Percentiles rank a stretch among this genome's conserved stretches.
Evolutionary conservation across 306 rosid species (phyloP).

Genomic region (Dryas alaskensis): DNA sequence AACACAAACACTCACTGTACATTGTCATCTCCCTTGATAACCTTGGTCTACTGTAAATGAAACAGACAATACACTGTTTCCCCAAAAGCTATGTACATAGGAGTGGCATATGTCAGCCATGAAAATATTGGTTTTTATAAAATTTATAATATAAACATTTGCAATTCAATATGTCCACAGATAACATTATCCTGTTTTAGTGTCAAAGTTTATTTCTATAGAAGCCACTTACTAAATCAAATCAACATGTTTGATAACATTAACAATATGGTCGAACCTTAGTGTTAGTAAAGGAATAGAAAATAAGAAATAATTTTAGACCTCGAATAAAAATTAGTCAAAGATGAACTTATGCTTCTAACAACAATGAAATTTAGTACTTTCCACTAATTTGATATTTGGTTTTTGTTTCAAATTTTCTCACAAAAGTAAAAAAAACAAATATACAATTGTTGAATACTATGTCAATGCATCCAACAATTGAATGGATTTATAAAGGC

Average conservation of each 20-base stretch:
- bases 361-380: background rate
- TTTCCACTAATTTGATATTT: background rate
- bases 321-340: background rate
- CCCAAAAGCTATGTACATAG: too few relatives aligned
- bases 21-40: too few relatives aligned
- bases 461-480: background rate
- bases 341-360: background rate
- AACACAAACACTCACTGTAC: too few relatives aligned
- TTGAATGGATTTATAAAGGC: background rate
- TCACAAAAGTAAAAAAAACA: background rate
- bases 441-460: background rate
- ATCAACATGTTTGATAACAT: background rate
- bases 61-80: too few relatives aligned
- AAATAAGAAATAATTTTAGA: background rate
- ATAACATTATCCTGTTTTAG: background rate
- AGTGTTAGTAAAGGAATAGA: background rate
- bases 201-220: background rate
- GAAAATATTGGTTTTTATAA: background rate
- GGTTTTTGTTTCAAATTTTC: too few relatives aligned
- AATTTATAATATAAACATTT: too few relatives aligned
- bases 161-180: background rate
- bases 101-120: background rate
- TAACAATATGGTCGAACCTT: background rate
- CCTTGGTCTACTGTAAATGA: too few relatives aligned
- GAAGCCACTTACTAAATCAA: background rate